phyloP scores from a whole-genome alignment of 352 stramenopile species.

The Globisporangium perplexum region DNA sequence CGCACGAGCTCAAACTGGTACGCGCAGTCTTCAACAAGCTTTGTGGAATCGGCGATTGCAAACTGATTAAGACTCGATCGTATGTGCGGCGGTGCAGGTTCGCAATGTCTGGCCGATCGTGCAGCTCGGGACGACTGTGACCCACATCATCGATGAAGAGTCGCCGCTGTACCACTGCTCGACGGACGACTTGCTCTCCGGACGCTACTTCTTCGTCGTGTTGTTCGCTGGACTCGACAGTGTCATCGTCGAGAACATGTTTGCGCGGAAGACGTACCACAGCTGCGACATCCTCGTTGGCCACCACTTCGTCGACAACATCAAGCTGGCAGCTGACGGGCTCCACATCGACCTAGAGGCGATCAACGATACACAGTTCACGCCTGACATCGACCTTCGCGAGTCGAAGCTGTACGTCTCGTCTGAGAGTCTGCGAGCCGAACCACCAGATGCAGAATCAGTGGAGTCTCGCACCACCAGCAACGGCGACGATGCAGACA shows the following conservation, averaged over 20 bases:
- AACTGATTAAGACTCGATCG: no score
- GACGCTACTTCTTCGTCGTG: conserved; percentile 45
- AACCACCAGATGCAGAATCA: neutral
- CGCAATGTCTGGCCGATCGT: conserved; percentile 64
- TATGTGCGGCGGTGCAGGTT: conserved; percentile 15
- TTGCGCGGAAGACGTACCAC: conserved; percentile 50
- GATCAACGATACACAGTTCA: conserved; percentile 45
- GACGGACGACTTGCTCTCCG: conserved; percentile 40
- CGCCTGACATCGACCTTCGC: conserved; percentile 19
- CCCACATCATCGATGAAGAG: conserved; percentile 48
- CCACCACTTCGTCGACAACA: conserved; percentile 61
- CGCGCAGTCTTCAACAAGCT: neutral
- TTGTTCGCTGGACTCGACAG: conserved; percentile 50
- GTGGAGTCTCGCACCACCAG: neutral
- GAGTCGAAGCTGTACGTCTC: conserved; percentile 18
- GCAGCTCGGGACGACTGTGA: conserved; percentile 45
- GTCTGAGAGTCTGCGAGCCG: neutral
- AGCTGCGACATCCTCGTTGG: conserved; percentile 52
- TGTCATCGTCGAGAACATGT: conserved; percentile 56
- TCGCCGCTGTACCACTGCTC: conserved; percentile 41
- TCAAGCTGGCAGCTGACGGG: conserved; percentile 41
- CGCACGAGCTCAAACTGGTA: conserved; percentile 46
- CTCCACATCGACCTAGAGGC: conserved; percentile 50
- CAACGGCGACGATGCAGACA: neutral
- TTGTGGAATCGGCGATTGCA: no score